Base-by-base conservation (phyloP, 2,329 filamentous ascomycete genomes). In the Zelopaecilomyces penicillatus region DNA sequence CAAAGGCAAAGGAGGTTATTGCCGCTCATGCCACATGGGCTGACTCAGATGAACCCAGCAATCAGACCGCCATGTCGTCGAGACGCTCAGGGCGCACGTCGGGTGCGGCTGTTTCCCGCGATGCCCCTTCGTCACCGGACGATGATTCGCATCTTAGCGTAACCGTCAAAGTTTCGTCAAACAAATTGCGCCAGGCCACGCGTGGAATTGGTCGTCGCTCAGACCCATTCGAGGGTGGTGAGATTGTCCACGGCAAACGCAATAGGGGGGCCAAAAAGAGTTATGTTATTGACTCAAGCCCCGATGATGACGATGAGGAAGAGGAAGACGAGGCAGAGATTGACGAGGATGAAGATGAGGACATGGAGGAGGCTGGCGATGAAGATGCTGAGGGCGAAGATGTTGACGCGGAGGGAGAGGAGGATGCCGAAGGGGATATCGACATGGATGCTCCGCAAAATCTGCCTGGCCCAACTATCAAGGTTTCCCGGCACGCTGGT, bases 251-350 rank as follows among this genome's bases (percentile, higher is more conserved):
- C 28, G 70, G 71, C 33, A 75, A 74, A 53, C 68, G 76, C 40
- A 76, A 73, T 46, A 70, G 75, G 6, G 73, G 71, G 5, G 69
- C 67, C 12, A 76, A 77, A 62, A 80, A 79, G 63, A 79, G 70
- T 52, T 80, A 80, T 44, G 73, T 78, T 32, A 73, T 81, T 27
- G 76, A 79, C 49, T 76, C 73, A 33, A 72, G 70, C 43, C 68
- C 66, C 33, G 69, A 66, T 6, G 67, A 67, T 9, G 66, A 67
- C 11, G 68, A 67, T 4, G 67, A 64, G 19, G 66, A 66, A 4
- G 60, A 60, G 7, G 63, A 62, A 27, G 64, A 64, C 9, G 59
- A 59, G 12, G 62, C 60, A 6, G 51, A 58, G 19, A 68, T 67
- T 50, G 65, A 62, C 6, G 67, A 30, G 65, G 65, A 64, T 9